Percentiles rank a stretch among this genome's conserved stretches.
Conservation (phyloP, 306 rosid species). For the Boehmeria nivea region DNA sequence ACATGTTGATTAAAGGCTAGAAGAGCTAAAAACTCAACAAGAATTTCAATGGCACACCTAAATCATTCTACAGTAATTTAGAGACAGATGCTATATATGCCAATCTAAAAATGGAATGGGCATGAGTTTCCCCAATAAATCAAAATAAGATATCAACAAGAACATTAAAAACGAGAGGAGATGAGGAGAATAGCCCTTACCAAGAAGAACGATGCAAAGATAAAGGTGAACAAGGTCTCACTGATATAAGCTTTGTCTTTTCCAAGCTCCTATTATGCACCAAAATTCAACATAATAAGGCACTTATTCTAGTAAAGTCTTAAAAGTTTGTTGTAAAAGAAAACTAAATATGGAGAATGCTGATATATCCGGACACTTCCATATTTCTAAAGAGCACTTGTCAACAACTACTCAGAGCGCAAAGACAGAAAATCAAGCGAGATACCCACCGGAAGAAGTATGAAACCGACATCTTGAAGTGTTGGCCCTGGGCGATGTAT, state of each 20-base stretch:
- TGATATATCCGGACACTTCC: no score
- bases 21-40: no score
- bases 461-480: constrained; percentile 87
- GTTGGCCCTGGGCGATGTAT: constrained; percentile 87
- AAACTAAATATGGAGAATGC: no score
- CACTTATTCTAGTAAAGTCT: not conserved
- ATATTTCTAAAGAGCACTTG: not conserved
- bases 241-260: constrained; percentile 79
- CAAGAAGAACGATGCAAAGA: constrained; percentile 75
- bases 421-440: not conserved
- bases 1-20: no score
- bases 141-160: not conserved
- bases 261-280: constrained; percentile 72
- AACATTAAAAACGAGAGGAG: not conserved
- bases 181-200: constrained; percentile 38
- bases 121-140: constrained; percentile 5
- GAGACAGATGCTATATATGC: not conserved
- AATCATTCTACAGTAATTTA: not conserved
- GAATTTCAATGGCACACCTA: not conserved
- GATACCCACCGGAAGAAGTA: constrained; percentile 69
- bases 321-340: not conserved
- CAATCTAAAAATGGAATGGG: not conserved
- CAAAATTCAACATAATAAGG: constrained; percentile 19
- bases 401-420: not conserved
- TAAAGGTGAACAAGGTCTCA: constrained; percentile 73